Base-by-base conservation (phyloP, 768 basidiomycete species). In the Termitomyces sp. region DNA sequence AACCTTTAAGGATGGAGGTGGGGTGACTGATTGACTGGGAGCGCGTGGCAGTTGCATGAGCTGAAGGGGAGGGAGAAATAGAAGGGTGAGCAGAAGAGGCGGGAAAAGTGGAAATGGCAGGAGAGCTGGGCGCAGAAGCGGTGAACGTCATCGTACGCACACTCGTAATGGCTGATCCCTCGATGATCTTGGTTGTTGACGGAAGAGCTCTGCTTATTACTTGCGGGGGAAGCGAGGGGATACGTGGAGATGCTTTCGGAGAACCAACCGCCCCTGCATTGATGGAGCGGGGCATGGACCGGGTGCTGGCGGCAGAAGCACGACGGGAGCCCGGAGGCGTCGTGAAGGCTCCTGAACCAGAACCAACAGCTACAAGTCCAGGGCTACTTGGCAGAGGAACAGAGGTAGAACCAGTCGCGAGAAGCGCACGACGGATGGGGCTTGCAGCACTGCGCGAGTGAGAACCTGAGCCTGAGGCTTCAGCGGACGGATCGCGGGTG, bases 341-440 rank as follows among this genome's bases (percentile, higher is more conserved):
- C n/a, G 34, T 23, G 16, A n/a, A 9, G 35, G 5, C 12, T 43
- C 42, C 43, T 23, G 49, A 39, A 10, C n/a, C 40, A 28, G 37
- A 27, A 42, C 39, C 46, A 4, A 30, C 30, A 45, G 40, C 30
- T n/a, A 30, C 19, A n/a, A 6, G 6, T 10, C 51, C 52, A 10
- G 57, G 50, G 35, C 46, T 50, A 41, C 55, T 53, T 3, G 59
- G 46, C 10, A 57, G 21, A 32, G 56, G 56, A 1, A 44, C 37
- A 5, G 56, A 35, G 14, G 21, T 40, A 3, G 56, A 57, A 0
- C 56, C 56, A 30, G 48, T 57, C 23, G 56, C 56, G 7, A 57
- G 41, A 5, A 52, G 51, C 10, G 45, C n/a, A 32, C 55, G 59
- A 4, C 56, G 52, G 25, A 61, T 55, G 14, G 54, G 55, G 25